Evolutionary conservation across 1,284 basidiomycete species (phyloP).

Genomic region (Termitomyces sp.): DNA sequence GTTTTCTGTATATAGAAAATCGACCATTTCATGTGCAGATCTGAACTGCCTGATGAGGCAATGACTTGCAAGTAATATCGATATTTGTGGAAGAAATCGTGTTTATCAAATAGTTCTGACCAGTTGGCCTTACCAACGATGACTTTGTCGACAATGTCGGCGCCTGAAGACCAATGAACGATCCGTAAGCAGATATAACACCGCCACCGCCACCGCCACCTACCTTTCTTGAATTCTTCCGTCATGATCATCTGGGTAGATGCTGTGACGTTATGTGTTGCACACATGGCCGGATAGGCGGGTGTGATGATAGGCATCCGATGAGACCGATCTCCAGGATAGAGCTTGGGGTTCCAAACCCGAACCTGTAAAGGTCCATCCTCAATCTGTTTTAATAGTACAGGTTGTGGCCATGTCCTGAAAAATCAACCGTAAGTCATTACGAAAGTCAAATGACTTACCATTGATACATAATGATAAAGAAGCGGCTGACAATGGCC

Average conservation of each 20-base stretch:
- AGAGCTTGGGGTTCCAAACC: constrained; percentile 99
- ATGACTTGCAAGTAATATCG: constrained; percentile 98
- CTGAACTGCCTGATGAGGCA: constrained; percentile 80
- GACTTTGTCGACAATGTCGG: constrained; percentile 91
- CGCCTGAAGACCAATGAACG: constrained; percentile 43
- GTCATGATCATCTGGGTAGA: constrained; percentile 98
- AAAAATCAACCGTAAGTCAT: constrained; percentile 1
- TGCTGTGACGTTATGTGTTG: constrained; percentile 95
- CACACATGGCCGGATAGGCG: constrained; percentile 99
- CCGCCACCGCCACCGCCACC: constrained; percentile 8
- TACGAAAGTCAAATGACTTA: constrained; percentile 24
- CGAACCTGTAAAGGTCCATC: constrained; percentile 90
- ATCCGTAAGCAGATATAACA: constrained; percentile 1
- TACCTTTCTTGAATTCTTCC: constrained; percentile 92
- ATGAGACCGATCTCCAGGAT: constrained; percentile 89
- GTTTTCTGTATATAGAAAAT: constrained; percentile 13
- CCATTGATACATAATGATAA: constrained; percentile 97
- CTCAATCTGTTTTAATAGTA: constrained; percentile 94
- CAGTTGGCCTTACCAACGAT: constrained; percentile 83
- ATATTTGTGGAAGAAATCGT: constrained; percentile 97
- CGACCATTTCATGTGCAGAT: constrained; percentile 94
- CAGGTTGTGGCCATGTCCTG: constrained; percentile 97
- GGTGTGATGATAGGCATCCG: constrained; percentile 99
- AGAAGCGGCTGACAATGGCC: constrained; percentile 94
- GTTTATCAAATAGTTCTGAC: constrained; percentile 89